Evolutionary conservation across 176 grass and related monocot species (phyloP), one percentile per base, ranked within the genome.

Genomic region (Paspalum notatum): DNA sequence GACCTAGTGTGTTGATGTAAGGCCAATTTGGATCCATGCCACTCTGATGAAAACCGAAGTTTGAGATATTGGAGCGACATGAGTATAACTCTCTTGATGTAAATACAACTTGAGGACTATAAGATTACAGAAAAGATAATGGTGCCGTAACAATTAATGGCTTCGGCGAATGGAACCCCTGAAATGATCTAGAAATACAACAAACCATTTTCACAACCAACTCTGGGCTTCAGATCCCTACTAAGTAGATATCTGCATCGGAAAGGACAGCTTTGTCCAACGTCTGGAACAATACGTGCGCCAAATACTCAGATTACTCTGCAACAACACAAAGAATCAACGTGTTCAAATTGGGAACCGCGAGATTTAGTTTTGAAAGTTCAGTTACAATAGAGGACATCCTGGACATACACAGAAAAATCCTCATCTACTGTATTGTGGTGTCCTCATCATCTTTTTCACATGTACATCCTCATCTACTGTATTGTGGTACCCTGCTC

Each of bases 181-280:
- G 1, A 39, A 46, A 32, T 32, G 4, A 44, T 26, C 24, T 48
- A 50, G 8, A 48, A 76, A 8, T n/a, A 60, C 71, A 39, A 62
- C 66, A 72, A 17, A n/a, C 44, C 14, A 68, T 83, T 67, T 72
- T 27, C 39, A 45, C 25, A 62, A 3, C 62, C 48, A 83, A 55
- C 18, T 49, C 55, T 5, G 4, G 9, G 20, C 17, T 58, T 83
- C 16, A 83, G 48, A 7, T 55, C 39, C 22, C 46, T 6, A 66
- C n/a, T 8, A 66, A 43, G 74, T 15, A 64, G 41, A 61, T 26
- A 54, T 74, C 26, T 75, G 62, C 61, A 80, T 80, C 22, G 48
- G 57, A 49, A 46, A 69, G 3, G 15, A 27, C 22, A 27, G 0
- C 53, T 6, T 54, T 21, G 53, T 62, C 66, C 64, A 25, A 55